Conservation (phyloP, 2,329 filamentous ascomycete genomes). For the Curvularia verruculosa region DNA sequence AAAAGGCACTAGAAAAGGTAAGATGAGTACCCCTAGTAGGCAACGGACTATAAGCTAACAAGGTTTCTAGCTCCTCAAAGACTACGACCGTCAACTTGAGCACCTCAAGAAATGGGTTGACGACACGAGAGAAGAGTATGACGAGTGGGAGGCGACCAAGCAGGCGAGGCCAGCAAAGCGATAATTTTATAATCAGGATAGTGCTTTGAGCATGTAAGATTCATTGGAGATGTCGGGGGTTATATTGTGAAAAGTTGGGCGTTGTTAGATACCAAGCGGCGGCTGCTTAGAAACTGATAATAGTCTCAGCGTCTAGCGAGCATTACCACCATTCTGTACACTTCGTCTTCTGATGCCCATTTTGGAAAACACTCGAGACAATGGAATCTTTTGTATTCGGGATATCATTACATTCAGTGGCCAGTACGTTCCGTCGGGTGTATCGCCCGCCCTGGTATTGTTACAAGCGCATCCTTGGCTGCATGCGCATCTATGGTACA, state of each 20-base stretch:
- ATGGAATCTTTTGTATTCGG: not conserved
- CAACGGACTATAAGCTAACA: conserved; percentile 21
- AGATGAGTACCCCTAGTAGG: conserved; percentile 25
- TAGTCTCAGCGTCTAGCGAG: conserved; percentile 3
- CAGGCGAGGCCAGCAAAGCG: conserved; percentile 35
- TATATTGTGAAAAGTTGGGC: conserved; percentile 24
- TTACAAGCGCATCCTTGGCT: conserved; percentile 10
- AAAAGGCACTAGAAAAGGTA: conserved; percentile 77
- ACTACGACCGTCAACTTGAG: conserved; percentile 79
- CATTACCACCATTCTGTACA: not conserved
- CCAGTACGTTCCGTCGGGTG: not conserved
- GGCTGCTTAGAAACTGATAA: conserved; percentile 10
- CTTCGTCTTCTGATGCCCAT: not conserved
- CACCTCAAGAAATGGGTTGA: conserved; percentile 73
- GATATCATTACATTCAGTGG: conserved; percentile 1
- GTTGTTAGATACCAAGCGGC: conserved; percentile 24
- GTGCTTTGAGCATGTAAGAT: conserved; percentile 20
- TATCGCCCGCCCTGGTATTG: conserved; percentile 1
- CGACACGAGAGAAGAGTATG: conserved; percentile 64
- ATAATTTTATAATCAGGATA: conserved; percentile 15
- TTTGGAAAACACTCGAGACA: not conserved
- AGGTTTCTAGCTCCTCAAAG: conserved; percentile 69
- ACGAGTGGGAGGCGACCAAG: conserved; percentile 57
- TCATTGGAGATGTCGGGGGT: conserved; percentile 18
- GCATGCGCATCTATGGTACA: conserved; percentile 14